Percentiles rank a stretch among this genome's conserved stretches.
phyloP scores from a whole-genome alignment of 1,139 yeast species.

The Geotrichum europaeum region DNA sequence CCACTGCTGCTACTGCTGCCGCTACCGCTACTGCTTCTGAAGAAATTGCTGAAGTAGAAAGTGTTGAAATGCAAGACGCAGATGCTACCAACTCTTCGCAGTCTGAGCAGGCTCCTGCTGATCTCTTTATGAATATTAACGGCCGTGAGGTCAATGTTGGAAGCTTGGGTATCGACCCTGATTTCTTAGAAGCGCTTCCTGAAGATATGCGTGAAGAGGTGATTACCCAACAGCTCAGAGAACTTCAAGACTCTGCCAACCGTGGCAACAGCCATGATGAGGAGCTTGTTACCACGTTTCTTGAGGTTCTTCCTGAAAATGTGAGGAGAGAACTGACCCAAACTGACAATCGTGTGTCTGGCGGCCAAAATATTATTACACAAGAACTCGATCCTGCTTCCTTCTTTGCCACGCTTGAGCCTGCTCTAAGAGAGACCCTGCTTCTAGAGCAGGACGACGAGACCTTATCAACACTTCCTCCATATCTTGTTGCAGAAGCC shows the following conservation, averaged over 20 bases:
- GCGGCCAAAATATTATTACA: constrained; percentile 12
- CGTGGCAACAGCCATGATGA: constrained; percentile 44
- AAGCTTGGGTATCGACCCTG: constrained; percentile 89
- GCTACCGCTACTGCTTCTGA: constrained; percentile 20
- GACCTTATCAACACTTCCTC: constrained; percentile 31
- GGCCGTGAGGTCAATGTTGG: constrained; percentile 79
- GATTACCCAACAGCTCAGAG: constrained; percentile 77
- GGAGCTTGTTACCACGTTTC: constrained; percentile 75
- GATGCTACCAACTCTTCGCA: constrained; percentile 10
- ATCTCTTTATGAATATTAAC: constrained; percentile 61
- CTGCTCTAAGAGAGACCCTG: constrained; percentile 34
- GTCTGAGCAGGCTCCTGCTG: background rate
- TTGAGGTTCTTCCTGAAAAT: constrained; percentile 72
- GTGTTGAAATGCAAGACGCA: constrained; percentile 20
- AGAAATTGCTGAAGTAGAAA: constrained; percentile 16
- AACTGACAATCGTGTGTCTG: constrained; percentile 38
- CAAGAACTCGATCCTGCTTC: constrained; percentile 30
- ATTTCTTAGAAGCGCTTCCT: constrained; percentile 82
- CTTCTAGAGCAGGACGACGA: constrained; percentile 35
- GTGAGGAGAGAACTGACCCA: constrained; percentile 68
- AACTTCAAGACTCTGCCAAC: constrained; percentile 35
- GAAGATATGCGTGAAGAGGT: constrained; percentile 93
- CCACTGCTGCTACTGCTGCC: constrained; percentile 21
- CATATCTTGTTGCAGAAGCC: constrained; percentile 33
- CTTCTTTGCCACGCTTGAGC: constrained; percentile 35